Base-by-base conservation (phyloP, 768 basidiomycete species). In the Leccinellum rugosiceps region DNA sequence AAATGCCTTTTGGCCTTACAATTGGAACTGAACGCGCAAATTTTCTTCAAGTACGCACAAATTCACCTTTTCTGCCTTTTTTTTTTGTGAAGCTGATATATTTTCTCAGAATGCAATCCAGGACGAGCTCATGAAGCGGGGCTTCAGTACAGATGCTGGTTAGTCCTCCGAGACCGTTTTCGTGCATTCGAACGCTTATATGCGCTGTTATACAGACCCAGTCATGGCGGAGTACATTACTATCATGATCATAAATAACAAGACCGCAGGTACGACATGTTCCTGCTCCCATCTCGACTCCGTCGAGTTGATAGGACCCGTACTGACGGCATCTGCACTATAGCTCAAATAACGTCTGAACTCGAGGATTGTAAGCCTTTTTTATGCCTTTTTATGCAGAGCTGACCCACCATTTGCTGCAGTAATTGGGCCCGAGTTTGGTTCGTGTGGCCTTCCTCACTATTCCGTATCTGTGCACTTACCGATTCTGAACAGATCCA, bases 161-260 rank as follows among this genome's bases (percentile, higher is more conserved):
- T 61, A 77, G 67, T 68, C 57, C 57, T 61, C 52, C 53, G 51
- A 43, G 53, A 19, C 46, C 46, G 41, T 34, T 46, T 43, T 21
- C 17, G n/a, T 62, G 19, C 34, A 47, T 47, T 55, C 52, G 14
- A 63, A 49, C 45, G 50, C 57, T 70, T 26, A 67, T 47, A 25
- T 6, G 4, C 11, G 30, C 1, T 2, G 9, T 26, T 52, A 48
- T 56, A 5, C 63, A 91, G 92, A 94, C 73, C 84, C 85, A 14
- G 90, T 93, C 64, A 93, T 94, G 91, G 91, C 92, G 3, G 93
- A 95, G 72, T 95, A 93, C 66, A 92, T 94, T 56, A 92, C 90
- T 19, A 95, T 95, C 58, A 94, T 95, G 93, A 83, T 95, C 48
- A 93, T 94, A 62, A 95, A 95, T 69, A 90, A 90, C 73, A 95